phyloP scores from a whole-genome alignment of 495 filamentous ascomycete species.

The Viridothelium virens region DNA sequence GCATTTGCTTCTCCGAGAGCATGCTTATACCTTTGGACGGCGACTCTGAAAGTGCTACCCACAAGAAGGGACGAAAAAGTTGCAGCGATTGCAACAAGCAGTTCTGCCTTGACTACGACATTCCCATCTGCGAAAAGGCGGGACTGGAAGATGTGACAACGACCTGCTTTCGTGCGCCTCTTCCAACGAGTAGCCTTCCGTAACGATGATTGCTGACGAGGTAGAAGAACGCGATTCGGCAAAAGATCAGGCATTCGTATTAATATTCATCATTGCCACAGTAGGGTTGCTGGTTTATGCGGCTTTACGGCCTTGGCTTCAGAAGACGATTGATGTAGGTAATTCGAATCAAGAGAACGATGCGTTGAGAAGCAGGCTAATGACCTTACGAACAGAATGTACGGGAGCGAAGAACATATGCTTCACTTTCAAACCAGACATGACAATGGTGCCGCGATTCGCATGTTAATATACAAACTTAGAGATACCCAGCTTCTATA shows the following conservation, averaged over 20 bases:
- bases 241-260: conserved; percentile 86
- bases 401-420: conserved; percentile 4
- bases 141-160: conserved; percentile 81
- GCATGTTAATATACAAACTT: background rate
- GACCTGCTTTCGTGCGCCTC: conserved; percentile 70
- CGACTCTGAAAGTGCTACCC: conserved; percentile 32
- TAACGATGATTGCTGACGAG: background rate
- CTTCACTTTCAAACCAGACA: background rate
- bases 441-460: background rate
- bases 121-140: conserved; percentile 80
- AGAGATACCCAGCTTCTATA: background rate
- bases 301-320: conserved; percentile 56
- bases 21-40: conserved; percentile 71
- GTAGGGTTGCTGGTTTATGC: conserved; percentile 78
- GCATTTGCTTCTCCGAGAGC: conserved; percentile 85
- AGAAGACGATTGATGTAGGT: conserved; percentile 29
- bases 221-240: conserved; percentile 66
- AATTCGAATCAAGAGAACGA: background rate
- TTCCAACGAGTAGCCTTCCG: background rate
- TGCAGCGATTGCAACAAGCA: conserved; percentile 87
- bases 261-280: conserved; percentile 84
- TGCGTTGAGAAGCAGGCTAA: background rate
- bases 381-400: background rate
- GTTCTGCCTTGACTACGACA: conserved; percentile 77
- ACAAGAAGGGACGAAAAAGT: conserved; percentile 34